Percentiles rank a stretch among this genome's conserved stretches.
Evolutionary conservation across 2,329 filamentous ascomycete species (phyloP).

Genomic region (Beauveria medogensis): DNA sequence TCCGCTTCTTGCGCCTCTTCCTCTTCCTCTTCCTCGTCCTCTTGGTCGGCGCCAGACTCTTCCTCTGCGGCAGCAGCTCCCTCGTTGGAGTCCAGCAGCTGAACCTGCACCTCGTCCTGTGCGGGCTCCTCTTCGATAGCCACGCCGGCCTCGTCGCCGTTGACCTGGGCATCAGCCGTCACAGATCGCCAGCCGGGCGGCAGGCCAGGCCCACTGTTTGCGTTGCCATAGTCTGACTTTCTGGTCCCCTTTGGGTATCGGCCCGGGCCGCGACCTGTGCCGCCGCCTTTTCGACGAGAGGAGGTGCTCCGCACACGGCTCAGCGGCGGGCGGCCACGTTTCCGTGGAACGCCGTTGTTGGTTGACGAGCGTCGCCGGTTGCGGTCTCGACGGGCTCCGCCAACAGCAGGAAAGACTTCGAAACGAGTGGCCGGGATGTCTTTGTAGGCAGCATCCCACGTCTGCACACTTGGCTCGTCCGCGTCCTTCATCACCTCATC

Average conservation of each 20-base stretch:
- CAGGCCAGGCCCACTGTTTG: conserved; percentile 55
- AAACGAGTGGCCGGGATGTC: conserved; percentile 63
- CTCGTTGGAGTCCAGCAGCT: conserved; percentile 18
- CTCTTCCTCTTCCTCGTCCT: background rate
- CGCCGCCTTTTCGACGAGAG: conserved; percentile 48
- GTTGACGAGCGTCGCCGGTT: conserved; percentile 28
- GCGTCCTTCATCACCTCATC: conserved; percentile 22
- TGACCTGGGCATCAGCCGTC: conserved; percentile 13
- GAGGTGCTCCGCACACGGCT: conserved; percentile 24
- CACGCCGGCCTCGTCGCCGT: conserved; percentile 11
- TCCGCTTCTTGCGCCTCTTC: background rate
- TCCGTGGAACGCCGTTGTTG: background rate
- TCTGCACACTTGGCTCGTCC: conserved; percentile 20
- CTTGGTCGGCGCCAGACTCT: background rate
- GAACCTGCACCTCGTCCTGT: conserved; percentile 26
- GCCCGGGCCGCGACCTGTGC: conserved; percentile 56
- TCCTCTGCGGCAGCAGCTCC: conserved; percentile 16
- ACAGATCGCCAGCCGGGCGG: conserved; percentile 47
- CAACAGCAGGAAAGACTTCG: conserved; percentile 66
- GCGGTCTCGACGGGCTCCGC: conserved; percentile 39
- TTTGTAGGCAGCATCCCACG: conserved; percentile 42
- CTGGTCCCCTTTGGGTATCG: conserved; percentile 62
- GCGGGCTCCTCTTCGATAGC: conserved; percentile 19
- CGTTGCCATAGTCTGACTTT: conserved; percentile 60
- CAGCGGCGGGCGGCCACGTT: conserved; percentile 27